phyloP scores from a whole-genome alignment of 495 filamentous ascomycete species.

The Penicillium subrubescens region DNA sequence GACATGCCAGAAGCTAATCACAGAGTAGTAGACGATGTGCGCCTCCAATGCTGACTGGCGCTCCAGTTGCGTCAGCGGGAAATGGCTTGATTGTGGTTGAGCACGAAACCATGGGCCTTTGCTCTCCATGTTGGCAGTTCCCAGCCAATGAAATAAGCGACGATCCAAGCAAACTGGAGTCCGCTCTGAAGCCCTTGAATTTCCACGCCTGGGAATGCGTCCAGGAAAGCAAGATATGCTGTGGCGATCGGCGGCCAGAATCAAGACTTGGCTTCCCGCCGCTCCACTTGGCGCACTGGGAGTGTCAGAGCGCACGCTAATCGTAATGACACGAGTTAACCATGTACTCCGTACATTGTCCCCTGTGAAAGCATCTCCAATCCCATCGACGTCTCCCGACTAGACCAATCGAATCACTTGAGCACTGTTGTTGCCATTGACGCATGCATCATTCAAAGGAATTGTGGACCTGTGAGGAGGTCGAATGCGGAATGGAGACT shows the following conservation, averaged over 20 bases:
- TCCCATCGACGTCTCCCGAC: not conserved
- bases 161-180: constrained; percentile 8
- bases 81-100: constrained; percentile 9
- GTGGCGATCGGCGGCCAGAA: constrained; percentile 26
- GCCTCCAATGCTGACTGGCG: constrained; percentile 15
- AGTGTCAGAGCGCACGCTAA: constrained; percentile 5
- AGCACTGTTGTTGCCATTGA: not conserved
- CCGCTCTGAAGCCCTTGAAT: constrained; percentile 13
- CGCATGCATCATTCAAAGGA: not conserved
- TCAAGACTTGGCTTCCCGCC: constrained; percentile 25
- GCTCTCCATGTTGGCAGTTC: not conserved
- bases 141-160: constrained; percentile 15
- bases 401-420: not conserved
- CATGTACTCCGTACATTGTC: not conserved
- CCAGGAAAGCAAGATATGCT: constrained; percentile 23
- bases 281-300: constrained; percentile 20
- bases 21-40: not conserved
- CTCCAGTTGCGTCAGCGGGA: constrained; percentile 30
- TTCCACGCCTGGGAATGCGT: constrained; percentile 13
- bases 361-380: not conserved
- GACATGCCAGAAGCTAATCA: constrained; percentile 15
- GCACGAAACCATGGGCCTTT: constrained; percentile 23
- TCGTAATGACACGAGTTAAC: not conserved
- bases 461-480: not conserved
- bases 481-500: not conserved